Base-by-base conservation (phyloP, 2,329 filamentous ascomycete species). In the Cytospora piceicola region DNA sequence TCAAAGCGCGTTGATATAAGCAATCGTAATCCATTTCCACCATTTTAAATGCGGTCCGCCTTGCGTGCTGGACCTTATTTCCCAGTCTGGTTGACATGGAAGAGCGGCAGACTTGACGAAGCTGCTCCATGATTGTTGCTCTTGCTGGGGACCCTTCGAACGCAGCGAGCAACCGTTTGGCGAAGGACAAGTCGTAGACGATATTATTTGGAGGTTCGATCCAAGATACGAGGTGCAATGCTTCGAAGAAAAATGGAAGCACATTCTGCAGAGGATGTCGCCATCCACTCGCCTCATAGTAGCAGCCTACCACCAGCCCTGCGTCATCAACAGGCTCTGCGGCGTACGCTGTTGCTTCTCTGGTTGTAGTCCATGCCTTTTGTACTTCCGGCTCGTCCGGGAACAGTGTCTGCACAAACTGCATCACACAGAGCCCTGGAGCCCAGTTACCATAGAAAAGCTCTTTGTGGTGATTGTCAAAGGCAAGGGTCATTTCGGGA, bases 161-260 rank as follows among this genome's bases (percentile, higher is more conserved):
- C 1, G 46, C 12, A 12, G 39, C 39, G 39, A 56, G 49, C 5
- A 62, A 27, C 29, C 60, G 29, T 32, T 49, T 51, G 14, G 56
- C 11, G 52, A 62, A 49, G 3, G 27, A 9, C 2, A 15, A 11
- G 46, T 49, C 7, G 17, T 56, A 39, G 29, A 1, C 3, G 12
- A 49, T 6, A 11, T 15, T 9, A 12, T 5, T n/a, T 9, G 12
- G 24, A 32, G 27, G 17, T 17, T n/a, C 4, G 2, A 32, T 8
- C 24, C 22, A 0, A 24, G 20, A n/a, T 12, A 62, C 20, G 12
- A 55, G 36, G n/a, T 22, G 36, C 30, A 62, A 36, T 8, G n/a
- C 22, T 36, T 62, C 24, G 12, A 49, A 49, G 22, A 56, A 62
- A 20, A 62, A 62, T 2, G 60, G 60, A n/a, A 56, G 11, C 2